Percentiles rank a stretch among this genome's conserved stretches.
phyloP scores from a whole-genome alignment of 371 early-diverging fungal species.

The Actinomucor elegans region DNA sequence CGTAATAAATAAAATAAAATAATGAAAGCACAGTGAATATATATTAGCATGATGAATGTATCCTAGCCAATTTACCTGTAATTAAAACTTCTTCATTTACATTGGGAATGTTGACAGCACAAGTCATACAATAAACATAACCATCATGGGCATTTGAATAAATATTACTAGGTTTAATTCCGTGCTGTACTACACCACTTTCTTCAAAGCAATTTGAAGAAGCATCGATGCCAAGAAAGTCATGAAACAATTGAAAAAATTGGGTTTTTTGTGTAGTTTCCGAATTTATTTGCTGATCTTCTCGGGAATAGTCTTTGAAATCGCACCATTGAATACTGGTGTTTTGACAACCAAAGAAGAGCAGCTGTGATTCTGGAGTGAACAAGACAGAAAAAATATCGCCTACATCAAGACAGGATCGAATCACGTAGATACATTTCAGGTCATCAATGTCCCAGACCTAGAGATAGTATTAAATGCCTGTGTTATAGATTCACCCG shows the following conservation, averaged over 20 bases:
- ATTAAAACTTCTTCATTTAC: conserved; percentile 60
- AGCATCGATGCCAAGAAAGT: conserved; percentile 11
- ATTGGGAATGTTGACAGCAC: conserved; percentile 55
- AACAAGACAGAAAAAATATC: conserved; percentile 72
- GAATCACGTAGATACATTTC: conserved; percentile 59
- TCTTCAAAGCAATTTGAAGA: conserved; percentile 22
- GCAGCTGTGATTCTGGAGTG: conserved; percentile 43
- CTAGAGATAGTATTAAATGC: conserved; percentile 14
- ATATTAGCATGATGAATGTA: conserved; percentile 35
- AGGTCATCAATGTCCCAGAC: conserved; percentile 70
- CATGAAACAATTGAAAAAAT: conserved; percentile 42
- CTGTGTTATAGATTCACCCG: neutral
- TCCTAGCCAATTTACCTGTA: too few relatives aligned
- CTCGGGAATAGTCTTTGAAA: conserved; percentile 51
- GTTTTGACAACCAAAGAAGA: conserved; percentile 80
- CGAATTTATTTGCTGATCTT: too few relatives aligned
- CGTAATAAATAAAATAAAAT: too few relatives aligned
- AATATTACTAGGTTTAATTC: conserved; percentile 58
- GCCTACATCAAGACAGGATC: conserved; percentile 75
- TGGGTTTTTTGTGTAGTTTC: conserved; percentile 30
- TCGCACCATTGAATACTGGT: conserved; percentile 79
- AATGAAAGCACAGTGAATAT: neutral
- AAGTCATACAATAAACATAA: conserved; percentile 69
- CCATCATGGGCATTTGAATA: conserved; percentile 73
- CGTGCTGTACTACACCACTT: conserved; percentile 48